Base-by-base conservation (phyloP, 768 basidiomycete genomes). In the Kwoniella shandongensis region DNA sequence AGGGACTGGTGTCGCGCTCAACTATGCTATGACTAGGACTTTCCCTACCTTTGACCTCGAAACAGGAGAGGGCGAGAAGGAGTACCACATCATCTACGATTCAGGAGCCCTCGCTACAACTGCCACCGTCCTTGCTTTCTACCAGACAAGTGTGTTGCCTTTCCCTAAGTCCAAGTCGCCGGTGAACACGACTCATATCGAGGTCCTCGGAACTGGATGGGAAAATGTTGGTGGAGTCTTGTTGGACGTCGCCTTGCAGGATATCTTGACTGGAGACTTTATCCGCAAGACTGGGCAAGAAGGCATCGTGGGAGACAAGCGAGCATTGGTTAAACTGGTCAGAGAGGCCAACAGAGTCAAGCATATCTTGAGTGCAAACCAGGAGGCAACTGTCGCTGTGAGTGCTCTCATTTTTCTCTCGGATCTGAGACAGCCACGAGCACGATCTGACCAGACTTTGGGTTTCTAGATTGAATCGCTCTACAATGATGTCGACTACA, bases 1-100 rank as follows among this genome's bases (percentile, higher is more conserved):
- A 66, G 94, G 94, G 4, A 65, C 64, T 7, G 53, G 71, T 76
- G 87, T 93, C n/a, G 96, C 91, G 13, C 82, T 98, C 65, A 99
- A 99, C 79, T 99, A 89, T 71, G 96, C 96, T 40, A 96, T 98
- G 91, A 91, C 92, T 1, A 84, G 94, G 45, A 81, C 85, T 1
- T 98, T 98, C 80, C 79, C 87, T 0, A 79, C 78, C 1, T 70
- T 48, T 56, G 52, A 70, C 29, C 56, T 51, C 11, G 54, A 49
- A 17, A 66, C 62, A 12, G 64, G 69, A 0, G 54, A 53, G 25
- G 69, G 69, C 10, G 88, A 93, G 70, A 84, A 87, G 74, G 76
- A 78, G 47, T 69, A 72, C 56, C 93, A 98, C 73, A 77, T 99
- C 65, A 86, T 99, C 57, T 99, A 88, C 77, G 96, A 98, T 67